These are phyloP conservation scores for Penicillium polonicum DNA, from an alignment of 2,329 filamentous ascomycete species.

Conservation along the genomic window DNA sequence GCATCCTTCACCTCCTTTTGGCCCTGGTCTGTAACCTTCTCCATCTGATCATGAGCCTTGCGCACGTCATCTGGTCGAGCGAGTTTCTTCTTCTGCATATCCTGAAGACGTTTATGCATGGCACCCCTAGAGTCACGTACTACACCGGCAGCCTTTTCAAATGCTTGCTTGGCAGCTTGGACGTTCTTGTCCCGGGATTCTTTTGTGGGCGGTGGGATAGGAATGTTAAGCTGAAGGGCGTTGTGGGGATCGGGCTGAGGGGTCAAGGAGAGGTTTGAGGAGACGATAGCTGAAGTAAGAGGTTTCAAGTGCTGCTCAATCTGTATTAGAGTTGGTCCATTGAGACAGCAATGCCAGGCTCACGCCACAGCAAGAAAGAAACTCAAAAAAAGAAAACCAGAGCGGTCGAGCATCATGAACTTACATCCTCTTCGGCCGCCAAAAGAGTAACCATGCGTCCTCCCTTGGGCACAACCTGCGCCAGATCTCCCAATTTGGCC, in stretches of 20 bases:
- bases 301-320: constrained; percentile 45
- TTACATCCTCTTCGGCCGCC: constrained; percentile 63
- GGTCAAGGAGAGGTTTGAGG: constrained; percentile 44
- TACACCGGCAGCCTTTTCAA: constrained; percentile 42
- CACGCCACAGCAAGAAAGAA: neutral
- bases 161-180: constrained; percentile 41
- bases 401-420: constrained; percentile 25
- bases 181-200: constrained; percentile 47
- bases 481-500: constrained; percentile 60
- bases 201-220: constrained; percentile 48
- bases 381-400: neutral
- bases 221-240: constrained; percentile 45
- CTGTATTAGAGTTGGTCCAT: neutral
- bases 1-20: constrained; percentile 48
- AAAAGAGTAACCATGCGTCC: constrained; percentile 61
- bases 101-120: constrained; percentile 47
- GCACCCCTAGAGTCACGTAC: constrained; percentile 45
- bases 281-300: constrained; percentile 43
- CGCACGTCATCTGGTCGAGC: constrained; percentile 47
- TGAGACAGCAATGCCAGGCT: neutral
- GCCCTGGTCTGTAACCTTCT: constrained; percentile 48
- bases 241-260: constrained; percentile 46
- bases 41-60: constrained; percentile 50
- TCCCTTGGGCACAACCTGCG: constrained; percentile 65
- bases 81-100: constrained; percentile 45